Evolutionary conservation across 208 protist genomes (phyloP).

Genomic region (Phytomonas francai): DNA sequence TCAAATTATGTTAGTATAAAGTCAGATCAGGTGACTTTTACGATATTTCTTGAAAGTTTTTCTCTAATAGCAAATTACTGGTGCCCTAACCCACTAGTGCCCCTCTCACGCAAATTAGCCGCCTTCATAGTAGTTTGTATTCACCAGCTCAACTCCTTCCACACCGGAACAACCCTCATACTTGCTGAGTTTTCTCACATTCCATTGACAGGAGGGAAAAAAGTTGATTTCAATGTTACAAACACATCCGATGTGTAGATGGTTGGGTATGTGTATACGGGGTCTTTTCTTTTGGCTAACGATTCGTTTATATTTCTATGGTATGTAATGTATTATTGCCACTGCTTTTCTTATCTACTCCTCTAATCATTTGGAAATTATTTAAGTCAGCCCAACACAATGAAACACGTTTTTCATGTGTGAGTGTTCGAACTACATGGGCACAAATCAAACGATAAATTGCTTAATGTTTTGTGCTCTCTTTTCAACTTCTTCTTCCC

Average conservation of each 20-base stretch:
- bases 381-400: neutral
- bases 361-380: neutral
- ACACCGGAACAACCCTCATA: constrained; percentile 55
- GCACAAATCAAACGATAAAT: neutral
- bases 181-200: constrained; percentile 43
- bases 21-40: constrained; percentile 54
- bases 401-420: neutral
- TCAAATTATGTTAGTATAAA: constrained; percentile 13
- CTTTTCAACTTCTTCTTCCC: neutral
- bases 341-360: constrained; percentile 5
- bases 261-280: neutral
- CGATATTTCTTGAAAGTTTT: constrained; percentile 62
- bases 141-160: constrained; percentile 37
- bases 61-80: constrained; percentile 49
- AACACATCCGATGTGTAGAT: neutral
- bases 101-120: constrained; percentile 52
- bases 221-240: constrained; percentile 30
- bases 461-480: neutral
- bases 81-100: constrained; percentile 74
- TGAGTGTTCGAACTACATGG: neutral
- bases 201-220: constrained; percentile 31
- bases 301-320: neutral
- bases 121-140: constrained; percentile 55
- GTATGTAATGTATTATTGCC: constrained; percentile 4
- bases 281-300: constrained; percentile 1